Base-by-base conservation (phyloP, 352 stramenopile species). In the Pythium phragmitis region DNA sequence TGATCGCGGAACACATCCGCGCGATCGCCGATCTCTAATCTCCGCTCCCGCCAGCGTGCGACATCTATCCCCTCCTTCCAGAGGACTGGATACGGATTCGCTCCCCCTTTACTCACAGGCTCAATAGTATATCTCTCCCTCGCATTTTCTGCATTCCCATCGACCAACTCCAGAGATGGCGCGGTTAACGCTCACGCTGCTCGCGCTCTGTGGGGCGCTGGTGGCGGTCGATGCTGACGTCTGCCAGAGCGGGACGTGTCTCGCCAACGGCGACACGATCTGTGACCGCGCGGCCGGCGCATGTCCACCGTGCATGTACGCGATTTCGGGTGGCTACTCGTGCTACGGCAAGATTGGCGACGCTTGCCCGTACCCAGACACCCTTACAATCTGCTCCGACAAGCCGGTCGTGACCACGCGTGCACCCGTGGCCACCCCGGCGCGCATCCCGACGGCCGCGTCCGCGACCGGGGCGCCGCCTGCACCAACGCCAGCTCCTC, bases 271-370 rank as follows among this genome's bases (percentile, higher is more conserved):
- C n/a, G 72, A 76, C 14, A 81, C 69, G 34, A 63, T 74, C 42
- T 92, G 83, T 60, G 70, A 78, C 34, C 74, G 81, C 34, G 42
- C 64, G 19, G 79, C 64, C 4, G 65, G 43, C 30, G 60, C 33
- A 11, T 92, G 84, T 48, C 84, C 84, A 8, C 72, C 79, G 3
- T 92, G 84, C 48, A 73, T 92, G 66, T 92, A 92, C 65, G 62
- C 67, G 19, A 80, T 90, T 37, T 71, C 73, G 2, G 76, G 79
- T 21, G 81, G 80, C 55, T 88, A 75, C 64, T 91, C 82, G 19
- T 92, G 84, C 77, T 92, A 91, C 67, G 68, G 69, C 66, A 63
- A 77, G 71, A 63, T 84, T 50, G 60, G 59, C 60, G 67, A 52
- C 66, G 59, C 37, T 23, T 85, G 77, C 46, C 77, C 77, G 52